phyloP scores from a whole-genome alignment of 192 early-diverging fungal genomes.

The Thamnidium elegans region DNA sequence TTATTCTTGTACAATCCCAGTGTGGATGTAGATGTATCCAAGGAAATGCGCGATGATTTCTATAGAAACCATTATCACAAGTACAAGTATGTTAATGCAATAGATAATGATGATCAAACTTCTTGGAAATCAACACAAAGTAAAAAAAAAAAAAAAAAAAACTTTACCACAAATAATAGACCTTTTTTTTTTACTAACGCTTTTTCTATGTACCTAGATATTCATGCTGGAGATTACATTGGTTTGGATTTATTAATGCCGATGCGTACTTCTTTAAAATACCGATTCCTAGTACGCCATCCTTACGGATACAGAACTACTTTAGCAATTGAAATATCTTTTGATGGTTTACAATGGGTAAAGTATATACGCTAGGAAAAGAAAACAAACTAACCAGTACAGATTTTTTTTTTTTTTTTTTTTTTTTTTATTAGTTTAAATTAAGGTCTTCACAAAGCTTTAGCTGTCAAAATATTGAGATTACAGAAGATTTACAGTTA shows the following conservation, averaged over 20 bases:
- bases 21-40: conserved; percentile 46
- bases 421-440: no score
- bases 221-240: conserved; percentile 50
- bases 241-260: conserved; percentile 52
- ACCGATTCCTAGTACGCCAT: conserved; percentile 27
- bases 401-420: no score
- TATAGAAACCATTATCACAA: conserved; percentile 35
- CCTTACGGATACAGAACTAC: conserved; percentile 26
- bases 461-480: conserved; percentile 4
- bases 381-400: neutral
- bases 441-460: conserved; percentile 6
- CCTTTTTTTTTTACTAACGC: conserved; percentile 3
- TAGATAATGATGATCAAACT: conserved; percentile 48
- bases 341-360: conserved; percentile 43
- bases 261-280: conserved; percentile 36
- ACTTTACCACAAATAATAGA: no score
- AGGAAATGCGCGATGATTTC: conserved; percentile 45
- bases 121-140: conserved; percentile 41
- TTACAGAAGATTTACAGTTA: conserved; percentile 3
- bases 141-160: conserved; percentile 7
- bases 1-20: conserved; percentile 49
- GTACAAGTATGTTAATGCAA: conserved; percentile 47
- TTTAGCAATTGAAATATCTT: conserved; percentile 33
- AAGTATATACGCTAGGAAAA: neutral
- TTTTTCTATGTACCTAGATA: conserved; percentile 25